phyloP scores from a whole-genome alignment of 2,329 filamentous ascomycete species.

The Monosporascus sp. region DNA sequence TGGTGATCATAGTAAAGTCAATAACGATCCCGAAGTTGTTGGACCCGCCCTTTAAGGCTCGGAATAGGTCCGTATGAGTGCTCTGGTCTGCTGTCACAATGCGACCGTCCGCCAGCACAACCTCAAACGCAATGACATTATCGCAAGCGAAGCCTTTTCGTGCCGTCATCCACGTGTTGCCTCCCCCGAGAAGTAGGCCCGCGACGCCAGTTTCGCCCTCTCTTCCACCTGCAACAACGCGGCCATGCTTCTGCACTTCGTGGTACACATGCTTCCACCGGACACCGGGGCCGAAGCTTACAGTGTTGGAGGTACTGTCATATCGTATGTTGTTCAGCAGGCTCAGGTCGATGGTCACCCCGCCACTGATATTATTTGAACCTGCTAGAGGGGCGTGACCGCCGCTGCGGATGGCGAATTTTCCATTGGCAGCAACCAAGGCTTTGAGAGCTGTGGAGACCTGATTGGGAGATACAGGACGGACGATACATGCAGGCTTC shows the following conservation, averaged over 20 bases:
- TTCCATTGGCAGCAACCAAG: neutral
- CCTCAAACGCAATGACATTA: conserved; percentile 33
- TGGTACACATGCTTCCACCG: conserved; percentile 14
- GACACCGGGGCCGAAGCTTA: conserved; percentile 21
- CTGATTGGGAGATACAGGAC: neutral
- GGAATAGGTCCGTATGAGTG: neutral
- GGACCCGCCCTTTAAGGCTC: neutral
- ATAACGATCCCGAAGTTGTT: conserved; percentile 1
- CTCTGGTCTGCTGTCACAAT: neutral
- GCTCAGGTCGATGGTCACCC: conserved; percentile 29
- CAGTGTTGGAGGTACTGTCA: conserved; percentile 17
- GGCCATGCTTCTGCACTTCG: conserved; percentile 7
- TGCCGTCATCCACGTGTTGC: conserved; percentile 1
- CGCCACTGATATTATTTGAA: conserved; percentile 33
- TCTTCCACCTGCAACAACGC: conserved; percentile 12
- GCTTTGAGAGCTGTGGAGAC: neutral
- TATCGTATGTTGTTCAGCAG: conserved; percentile 10
- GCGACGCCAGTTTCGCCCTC: conserved; percentile 13
- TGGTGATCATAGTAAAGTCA: neutral
- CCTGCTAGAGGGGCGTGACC: conserved; percentile 37
- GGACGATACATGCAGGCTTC: neutral
- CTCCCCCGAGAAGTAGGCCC: conserved; percentile 15
- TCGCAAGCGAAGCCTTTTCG: conserved; percentile 38
- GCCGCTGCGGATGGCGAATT: conserved; percentile 38
- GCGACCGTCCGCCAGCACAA: conserved; percentile 30